phyloP scores from a whole-genome alignment of 2,329 filamentous ascomycete genomes.

The Diaporthe amygdali region DNA sequence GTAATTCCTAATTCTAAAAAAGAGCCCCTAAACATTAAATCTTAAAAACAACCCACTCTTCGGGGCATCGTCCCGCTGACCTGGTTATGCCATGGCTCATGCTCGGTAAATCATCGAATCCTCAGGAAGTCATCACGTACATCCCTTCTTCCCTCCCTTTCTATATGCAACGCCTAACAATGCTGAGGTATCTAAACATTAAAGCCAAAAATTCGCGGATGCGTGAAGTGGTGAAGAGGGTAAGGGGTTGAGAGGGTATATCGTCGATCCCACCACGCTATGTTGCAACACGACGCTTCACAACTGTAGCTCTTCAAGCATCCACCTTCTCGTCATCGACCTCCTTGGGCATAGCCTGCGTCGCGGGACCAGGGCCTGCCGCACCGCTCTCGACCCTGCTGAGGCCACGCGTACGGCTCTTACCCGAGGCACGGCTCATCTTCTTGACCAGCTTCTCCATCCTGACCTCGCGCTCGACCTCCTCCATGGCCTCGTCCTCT shows the following conservation, averaged over 20 bases:
- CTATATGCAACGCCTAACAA: slow-evolving; percentile 23
- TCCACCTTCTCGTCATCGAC: background rate
- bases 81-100: background rate
- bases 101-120: background rate
- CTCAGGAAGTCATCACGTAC: background rate
- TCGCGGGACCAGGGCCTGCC: background rate
- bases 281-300: background rate
- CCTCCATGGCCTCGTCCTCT: slow-evolving; percentile 24
- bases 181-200: slow-evolving; percentile 17
- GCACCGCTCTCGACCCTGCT: background rate
- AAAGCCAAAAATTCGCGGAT: background rate
- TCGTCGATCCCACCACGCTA: background rate
- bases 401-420: slow-evolving; percentile 14
- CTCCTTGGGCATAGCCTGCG: background rate
- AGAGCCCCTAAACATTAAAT: background rate
- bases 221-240: background rate
- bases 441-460: slow-evolving; percentile 24
- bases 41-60: background rate
- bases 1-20: background rate
- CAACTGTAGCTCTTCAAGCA: background rate
- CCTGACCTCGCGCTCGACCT: slow-evolving; percentile 18
- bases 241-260: background rate
- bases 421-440: slow-evolving; percentile 22
- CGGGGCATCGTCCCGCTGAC: background rate
- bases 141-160: background rate